These are phyloP conservation scores for Yamadazyma trypodendri DNA, from an alignment of 1,139 yeast genomes.

Conservation along the genomic window DNA sequence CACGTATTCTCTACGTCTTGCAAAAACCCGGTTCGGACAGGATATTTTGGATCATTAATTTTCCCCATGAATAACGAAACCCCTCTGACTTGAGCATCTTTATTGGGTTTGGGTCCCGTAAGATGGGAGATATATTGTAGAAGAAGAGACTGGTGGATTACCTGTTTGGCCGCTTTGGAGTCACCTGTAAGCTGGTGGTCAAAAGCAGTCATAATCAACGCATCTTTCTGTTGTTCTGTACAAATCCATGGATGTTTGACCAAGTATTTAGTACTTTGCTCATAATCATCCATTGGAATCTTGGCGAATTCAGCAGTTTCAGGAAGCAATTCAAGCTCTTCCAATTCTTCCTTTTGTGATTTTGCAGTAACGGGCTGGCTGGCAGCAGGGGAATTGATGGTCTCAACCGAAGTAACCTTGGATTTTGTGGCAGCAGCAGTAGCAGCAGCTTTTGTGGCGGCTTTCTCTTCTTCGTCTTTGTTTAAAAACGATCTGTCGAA, in stretches of 20 bases:
- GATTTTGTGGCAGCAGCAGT: conserved; percentile 9
- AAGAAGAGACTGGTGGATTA: conserved; percentile 77
- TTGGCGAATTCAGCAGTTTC: conserved; percentile 68
- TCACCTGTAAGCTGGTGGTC: conserved; percentile 73
- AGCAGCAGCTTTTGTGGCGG: conserved; percentile 7
- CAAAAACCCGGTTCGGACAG: conserved; percentile 64
- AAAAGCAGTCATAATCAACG: conserved; percentile 89
- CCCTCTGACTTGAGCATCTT: conserved; percentile 47
- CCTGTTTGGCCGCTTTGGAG: conserved; percentile 50
- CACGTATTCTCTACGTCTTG: conserved; percentile 73
- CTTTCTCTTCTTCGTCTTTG: conserved; percentile 32
- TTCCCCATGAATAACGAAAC: conserved; percentile 69
- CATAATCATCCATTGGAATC: conserved; percentile 49
- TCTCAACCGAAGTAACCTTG: conserved; percentile 25
- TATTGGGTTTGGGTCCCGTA: conserved; percentile 35
- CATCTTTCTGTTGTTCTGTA: conserved; percentile 85
- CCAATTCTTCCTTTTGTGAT: conserved; percentile 27
- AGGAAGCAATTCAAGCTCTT: conserved; percentile 41
- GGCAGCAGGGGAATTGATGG: conserved; percentile 23
- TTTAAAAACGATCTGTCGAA: conserved; percentile 84
- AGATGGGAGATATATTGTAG: conserved; percentile 75
- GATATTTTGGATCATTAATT: conserved; percentile 51
- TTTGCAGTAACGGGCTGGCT: conserved; percentile 10
- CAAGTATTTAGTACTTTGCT: conserved; percentile 51
- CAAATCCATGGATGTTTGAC: conserved; percentile 66